Percentiles rank a stretch among this genome's conserved stretches.
These are phyloP conservation scores for Saccharomycopsis oosterbeekiorum DNA, from an alignment of 805 yeast genomes.

Conservation along the genomic window DNA sequence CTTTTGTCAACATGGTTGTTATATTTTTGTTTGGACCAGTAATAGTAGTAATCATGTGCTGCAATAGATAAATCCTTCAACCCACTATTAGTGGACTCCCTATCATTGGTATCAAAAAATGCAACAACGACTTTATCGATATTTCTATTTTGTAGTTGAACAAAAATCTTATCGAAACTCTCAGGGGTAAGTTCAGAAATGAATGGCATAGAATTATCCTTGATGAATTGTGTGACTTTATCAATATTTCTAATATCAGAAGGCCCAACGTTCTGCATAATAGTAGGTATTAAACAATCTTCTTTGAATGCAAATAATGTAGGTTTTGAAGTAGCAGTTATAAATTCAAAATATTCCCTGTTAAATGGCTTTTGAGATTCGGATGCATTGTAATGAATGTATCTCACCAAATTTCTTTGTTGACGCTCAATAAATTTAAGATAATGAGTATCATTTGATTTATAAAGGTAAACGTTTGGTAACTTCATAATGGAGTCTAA, in stretches of 20 bases:
- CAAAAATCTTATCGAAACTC: conserved; percentile 20
- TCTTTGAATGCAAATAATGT: conserved; percentile 54
- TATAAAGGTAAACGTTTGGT: conserved; percentile 46
- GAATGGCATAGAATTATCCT: conserved; percentile 39
- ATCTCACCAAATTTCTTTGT: conserved; percentile 30
- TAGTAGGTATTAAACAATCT: conserved; percentile 38
- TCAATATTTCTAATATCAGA: conserved; percentile 48
- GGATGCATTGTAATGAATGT: conserved; percentile 33
- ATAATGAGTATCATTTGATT: conserved; percentile 36
- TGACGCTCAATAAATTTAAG: conserved; percentile 34
- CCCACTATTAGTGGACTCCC: conserved; percentile 23
- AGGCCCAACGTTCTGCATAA: conserved; percentile 53
- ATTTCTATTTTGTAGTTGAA: conserved; percentile 21
- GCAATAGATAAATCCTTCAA: conserved; percentile 30
- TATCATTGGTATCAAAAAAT: conserved; percentile 32
- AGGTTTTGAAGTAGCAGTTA: conserved; percentile 50
- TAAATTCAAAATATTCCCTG: conserved; percentile 38
- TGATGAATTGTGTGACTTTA: conserved; percentile 41
- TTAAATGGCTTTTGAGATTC: conserved; percentile 30
- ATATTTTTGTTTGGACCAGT: conserved; percentile 30
- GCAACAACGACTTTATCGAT: conserved; percentile 40
- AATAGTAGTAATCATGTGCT: conserved; percentile 40
- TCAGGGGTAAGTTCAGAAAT: conserved; percentile 41
- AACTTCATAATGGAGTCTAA: conserved; percentile 50
- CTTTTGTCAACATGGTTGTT: conserved; percentile 20